phyloP scores from a whole-genome alignment of 495 filamentous ascomycete species.

The Parathielavia appendiculata region DNA sequence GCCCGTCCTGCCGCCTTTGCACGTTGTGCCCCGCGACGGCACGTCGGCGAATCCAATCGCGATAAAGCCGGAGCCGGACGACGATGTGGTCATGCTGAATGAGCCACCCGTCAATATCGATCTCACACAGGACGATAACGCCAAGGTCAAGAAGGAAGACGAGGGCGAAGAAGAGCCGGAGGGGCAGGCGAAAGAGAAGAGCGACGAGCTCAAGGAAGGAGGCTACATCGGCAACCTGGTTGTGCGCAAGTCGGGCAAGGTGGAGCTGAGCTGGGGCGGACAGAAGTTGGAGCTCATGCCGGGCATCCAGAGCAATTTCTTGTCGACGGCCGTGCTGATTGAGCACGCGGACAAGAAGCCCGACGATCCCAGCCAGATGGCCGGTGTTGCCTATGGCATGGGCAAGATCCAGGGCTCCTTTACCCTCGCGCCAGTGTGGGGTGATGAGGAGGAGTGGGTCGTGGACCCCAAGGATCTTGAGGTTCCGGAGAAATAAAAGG shows the following conservation, averaged over 20 bases:
- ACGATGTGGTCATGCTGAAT: slow-evolving; percentile 28
- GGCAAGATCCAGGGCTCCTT: slow-evolving; percentile 56
- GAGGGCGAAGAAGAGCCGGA: slow-evolving; percentile 22
- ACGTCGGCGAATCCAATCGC: slow-evolving; percentile 11
- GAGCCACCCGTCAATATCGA: slow-evolving; percentile 28
- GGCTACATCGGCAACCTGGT: slow-evolving; percentile 56
- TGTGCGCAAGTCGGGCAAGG: slow-evolving; percentile 55
- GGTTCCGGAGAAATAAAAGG: slow-evolving; percentile 10
- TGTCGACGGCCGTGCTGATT: slow-evolving; percentile 43
- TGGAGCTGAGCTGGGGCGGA: slow-evolving; percentile 59
- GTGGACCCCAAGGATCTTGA: slow-evolving; percentile 27
- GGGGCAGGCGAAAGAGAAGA: slow-evolving; percentile 19
- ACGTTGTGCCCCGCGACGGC: slow-evolving; percentile 14
- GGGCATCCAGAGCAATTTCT: slow-evolving; percentile 41
- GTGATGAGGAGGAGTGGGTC: slow-evolving; percentile 44
- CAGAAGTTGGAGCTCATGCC: slow-evolving; percentile 42
- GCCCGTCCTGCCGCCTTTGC: slow-evolving; percentile 52
- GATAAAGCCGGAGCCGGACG: slow-evolving; percentile 32
- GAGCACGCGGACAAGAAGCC: slow-evolving; percentile 41
- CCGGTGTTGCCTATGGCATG: slow-evolving; percentile 49
- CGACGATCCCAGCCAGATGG: slow-evolving; percentile 22
- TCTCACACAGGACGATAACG: slow-evolving; percentile 34
- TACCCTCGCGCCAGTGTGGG: slow-evolving; percentile 50
- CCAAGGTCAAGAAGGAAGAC: slow-evolving; percentile 24
- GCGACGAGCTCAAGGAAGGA: slow-evolving; percentile 26